Base-by-base conservation (phyloP, 176 grass and related monocot genomes). In the Rhynchospora pubera region DNA sequence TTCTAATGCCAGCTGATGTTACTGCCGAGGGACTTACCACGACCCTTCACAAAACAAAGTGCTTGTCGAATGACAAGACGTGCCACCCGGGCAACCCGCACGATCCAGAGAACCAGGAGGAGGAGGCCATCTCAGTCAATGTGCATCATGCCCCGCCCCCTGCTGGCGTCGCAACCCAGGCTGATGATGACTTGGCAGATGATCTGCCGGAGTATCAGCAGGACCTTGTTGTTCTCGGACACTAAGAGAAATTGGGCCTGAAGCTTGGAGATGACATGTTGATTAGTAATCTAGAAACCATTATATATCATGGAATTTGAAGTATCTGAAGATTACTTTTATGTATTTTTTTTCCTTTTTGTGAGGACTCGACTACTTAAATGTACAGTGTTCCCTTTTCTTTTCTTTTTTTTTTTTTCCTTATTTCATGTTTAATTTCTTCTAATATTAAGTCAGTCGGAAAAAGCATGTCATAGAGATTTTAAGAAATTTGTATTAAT, bases 71-170 rank as follows among this genome's bases (percentile, higher is more conserved):
- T 59, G 77, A 60, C 77, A 79, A 79, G 53, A 44, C 12, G 5
- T 79, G 77, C 53, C 77, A 56, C 5, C 77, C 34, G 0, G 77
- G 56, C 12, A 56, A 79, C 57, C 77, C 56, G 8, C 77, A 44
- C 3, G 56, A 56, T 19, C 56, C 77, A 19, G 77, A 79, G 57
- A 62, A 79, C 16, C 50, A 57, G 9, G 77, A 79, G 53, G 77
- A 79, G 56, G 77, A 79, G 77, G 77, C 77, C 3, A 21, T 9
- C 26, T 16, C 77, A 5, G 77, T 79, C 52, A 79, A 79, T 79
- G 77, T 79, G 30, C 56, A 12, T 62, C 57, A 16, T 58, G 26
- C 56, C 6, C 16, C 18, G 21, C 30, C 16, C 77, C 53, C 0
- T 39, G 34, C 34, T 5, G 57, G 24, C 8, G 7, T 15, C 18